Base-by-base conservation (phyloP, 257 asterid genomes). In the Salvia splendens region DNA sequence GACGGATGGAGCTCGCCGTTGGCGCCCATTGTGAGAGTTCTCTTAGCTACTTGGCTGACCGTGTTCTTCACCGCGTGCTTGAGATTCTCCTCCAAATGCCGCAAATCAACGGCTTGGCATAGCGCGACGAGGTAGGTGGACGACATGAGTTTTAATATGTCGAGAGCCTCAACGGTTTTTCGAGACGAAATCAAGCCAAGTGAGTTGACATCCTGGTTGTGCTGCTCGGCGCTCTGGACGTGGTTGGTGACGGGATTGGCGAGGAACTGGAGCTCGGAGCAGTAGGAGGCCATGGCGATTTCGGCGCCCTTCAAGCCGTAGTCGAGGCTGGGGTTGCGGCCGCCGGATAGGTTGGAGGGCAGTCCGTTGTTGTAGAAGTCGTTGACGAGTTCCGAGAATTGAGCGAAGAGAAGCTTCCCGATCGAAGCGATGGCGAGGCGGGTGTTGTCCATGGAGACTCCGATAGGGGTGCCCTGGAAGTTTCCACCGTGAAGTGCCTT, bases 401-500 rank as follows among this genome's bases (percentile, higher is more conserved):
- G 87, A 0, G 87, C 87, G 8, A 84, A 84, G 54, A 84, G 50
- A 28, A 84, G 41, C 47, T 81, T 84, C 35, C 89, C 89, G 11
- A 84, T 84, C 0, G 89, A 61, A 0, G 89, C 89, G 1, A 84
- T 65, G 5, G 89, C 89, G 36, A 84, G 14, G 0, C 86, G 50
- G 0, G 86, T 6, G 5, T 84, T 84, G 76, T 84, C 89, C 89
- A 84, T 84, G 4, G 89, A 76, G 1, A 77, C 83, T n/a, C 89
- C 89, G 3, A 84, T 81, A 0, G 89, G 89, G 0, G 86, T 84
- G 0, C 89, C 89, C 11, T 84, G 89, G 76, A 84, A 84, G 76
- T 84, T 84, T 0, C 89, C 88, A 8, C 86, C 89, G 61, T 83
- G 89, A 0, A 83, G 0, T 50, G 89, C 89, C 63, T 78, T 81